Base-by-base conservation (phyloP, 148 eudicot species). In the Rhododendron henanense region DNA sequence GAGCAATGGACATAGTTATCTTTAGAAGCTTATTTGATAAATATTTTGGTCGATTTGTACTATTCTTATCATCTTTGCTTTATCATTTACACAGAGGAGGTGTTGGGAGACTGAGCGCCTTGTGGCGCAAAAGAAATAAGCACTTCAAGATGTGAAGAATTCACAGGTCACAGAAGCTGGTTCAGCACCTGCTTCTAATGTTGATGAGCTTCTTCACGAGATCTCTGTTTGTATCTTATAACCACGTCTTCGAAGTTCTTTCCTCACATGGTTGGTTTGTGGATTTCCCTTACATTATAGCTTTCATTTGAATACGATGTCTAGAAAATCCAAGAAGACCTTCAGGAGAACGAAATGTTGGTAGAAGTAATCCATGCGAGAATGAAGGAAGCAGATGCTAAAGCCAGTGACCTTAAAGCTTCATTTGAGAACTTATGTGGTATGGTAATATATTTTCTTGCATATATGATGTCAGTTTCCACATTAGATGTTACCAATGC, bases 171-270 rank as follows among this genome's bases (percentile, higher is more conserved):
- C 91, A 77, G 96, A 93, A 92, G 87, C 95, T 86, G 88, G 81
- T 87, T 83, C 92, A 39, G 74, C 84, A 23, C 81, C 91, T 82
- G 89, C 89, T 39, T 92, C 95, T 84, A 89, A 92, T 81, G 92
- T 90, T 77, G 96, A 97, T 87, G 98, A 97, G 88, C 94, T 94
- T 91, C 88, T 28, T 84, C 92, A 86, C 65, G 99, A 95, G 81
- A 90, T 92, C 79, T 90, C 85, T 80, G 99, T 97, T 80, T 84
- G 96, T 91, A 57, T 59, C 85, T 84, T 61, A 53, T 10, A 87
- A 81, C 82, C 44, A 61, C 59, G 25, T 81, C 33, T 71, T 57
- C 55, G 35, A 45, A 48, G 78, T 85, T 81, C 79, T 25, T 9
- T 33, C 59, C 55, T 85, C 55, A 50, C 48, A 79, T 61, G 73